A percentile compares a stretch with the other conserved stretches of the same genome.
These are phyloP conservation scores for Rhodamnia rubescens DNA, from an alignment of 345 rosid genomes.

Conservation along the genomic window DNA sequence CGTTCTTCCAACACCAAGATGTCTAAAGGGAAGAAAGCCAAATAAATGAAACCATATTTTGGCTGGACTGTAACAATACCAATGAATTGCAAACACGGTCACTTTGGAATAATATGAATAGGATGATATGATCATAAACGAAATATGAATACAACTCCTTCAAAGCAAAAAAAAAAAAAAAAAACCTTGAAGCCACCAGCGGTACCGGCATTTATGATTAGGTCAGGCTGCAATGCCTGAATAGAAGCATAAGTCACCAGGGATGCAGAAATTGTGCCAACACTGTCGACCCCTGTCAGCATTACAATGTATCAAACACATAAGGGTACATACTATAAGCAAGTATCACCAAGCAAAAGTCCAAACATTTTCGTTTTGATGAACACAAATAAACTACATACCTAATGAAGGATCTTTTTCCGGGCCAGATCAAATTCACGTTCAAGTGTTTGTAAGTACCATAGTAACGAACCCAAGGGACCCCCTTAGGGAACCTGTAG, in stretches of 20 bases:
- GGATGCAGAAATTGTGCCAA: constrained; percentile 78
- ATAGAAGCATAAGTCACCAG: constrained; percentile 84
- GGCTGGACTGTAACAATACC: background rate
- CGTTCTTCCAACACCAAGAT: background rate
- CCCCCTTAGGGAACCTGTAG: constrained; percentile 75
- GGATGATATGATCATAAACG: background rate
- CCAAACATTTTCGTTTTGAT: background rate
- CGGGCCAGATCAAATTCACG: constrained; percentile 64
- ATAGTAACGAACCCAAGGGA: constrained; percentile 71
- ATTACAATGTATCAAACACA: background rate
- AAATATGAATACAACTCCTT: background rate
- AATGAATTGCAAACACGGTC: background rate
- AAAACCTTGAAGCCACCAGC: constrained; percentile 92
- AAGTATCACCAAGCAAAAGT: background rate
- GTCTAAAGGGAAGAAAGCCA: background rate
- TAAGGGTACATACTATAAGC: background rate
- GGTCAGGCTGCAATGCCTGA: constrained; percentile 62
- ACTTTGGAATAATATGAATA: background rate
- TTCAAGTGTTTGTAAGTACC: constrained; percentile 56
- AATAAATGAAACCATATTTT: background rate
- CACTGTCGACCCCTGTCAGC: constrained; percentile 74
- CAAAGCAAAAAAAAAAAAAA: background rate
- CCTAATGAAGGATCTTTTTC: constrained; percentile 62
- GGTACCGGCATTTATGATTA: constrained; percentile 85
- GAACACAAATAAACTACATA: background rate